Base-by-base conservation (phyloP, 2,329 filamentous ascomycete species). In the Lecanicillium sp. region DNA sequence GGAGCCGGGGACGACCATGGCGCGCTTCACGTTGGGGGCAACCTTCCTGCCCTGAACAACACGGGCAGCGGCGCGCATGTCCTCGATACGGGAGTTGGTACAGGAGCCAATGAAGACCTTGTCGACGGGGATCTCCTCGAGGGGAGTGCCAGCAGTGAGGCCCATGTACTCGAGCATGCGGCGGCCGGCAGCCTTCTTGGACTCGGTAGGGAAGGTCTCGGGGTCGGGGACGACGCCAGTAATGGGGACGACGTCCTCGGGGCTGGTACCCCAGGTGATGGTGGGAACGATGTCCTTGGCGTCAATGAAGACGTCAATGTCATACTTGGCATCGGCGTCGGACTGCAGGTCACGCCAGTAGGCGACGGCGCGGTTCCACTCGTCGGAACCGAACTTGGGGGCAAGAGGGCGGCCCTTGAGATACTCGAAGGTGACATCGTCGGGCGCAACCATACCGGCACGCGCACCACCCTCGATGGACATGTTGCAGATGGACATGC, bases 401-500 rank as follows among this genome's bases (percentile, higher is more conserved):
- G 91, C 90, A 56, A 98, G 74, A 32, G 93, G 93, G 54, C 85
- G 83, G 58, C 86, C 88, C 74, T 93, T 93, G 60, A 98, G 85
- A 65, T 97, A 98, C 56, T 95, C 88, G 59, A 95, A 95, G 23
- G 93, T 97, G 50, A 75, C 86, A 62, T 96, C 85, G 62, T 98
- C 93, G 5, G 93, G 93, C 9, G 93, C 93, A 51, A 98, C 84
- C 90, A 98, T 95, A 56, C 93, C 93, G 52, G 91, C 91, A 70
- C 93, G 81, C 40, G 93, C 93, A 68, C 93, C 93, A 57, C 78
- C 93, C 74, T 98, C 93, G 58, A 97, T 96, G 12, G 90, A 90
- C 93, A 97, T 97, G 74, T 98, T 98, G 75, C 93, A 97, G 66
- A 98, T 95, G 54, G 90, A 96, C 93, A 98, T 97, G 57, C 93